These are phyloP conservation scores for Ogataea hybrid DNA, from an alignment of 1,139 yeast species.

Conservation along the genomic window DNA sequence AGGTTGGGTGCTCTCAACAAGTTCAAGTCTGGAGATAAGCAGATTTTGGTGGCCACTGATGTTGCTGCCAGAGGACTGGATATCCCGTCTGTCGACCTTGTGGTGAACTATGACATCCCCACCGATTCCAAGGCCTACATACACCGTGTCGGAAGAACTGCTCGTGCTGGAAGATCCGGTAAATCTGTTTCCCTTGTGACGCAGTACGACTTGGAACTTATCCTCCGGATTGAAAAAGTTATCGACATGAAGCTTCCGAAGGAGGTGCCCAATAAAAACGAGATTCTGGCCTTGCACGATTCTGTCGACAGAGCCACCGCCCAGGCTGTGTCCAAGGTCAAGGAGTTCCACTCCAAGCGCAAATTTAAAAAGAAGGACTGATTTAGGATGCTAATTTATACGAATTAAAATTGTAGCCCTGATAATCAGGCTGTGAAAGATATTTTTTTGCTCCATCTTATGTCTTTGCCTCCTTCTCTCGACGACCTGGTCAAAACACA, in stretches of 20 bases:
- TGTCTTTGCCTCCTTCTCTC: conserved; percentile 17
- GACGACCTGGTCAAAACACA: conserved; percentile 15
- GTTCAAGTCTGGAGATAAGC: conserved; percentile 81
- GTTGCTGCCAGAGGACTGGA: conserved; percentile 98
- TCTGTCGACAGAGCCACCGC: conserved; percentile 92
- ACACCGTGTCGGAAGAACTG: conserved; percentile 97
- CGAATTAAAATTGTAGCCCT: not conserved
- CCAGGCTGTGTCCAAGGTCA: conserved; percentile 83
- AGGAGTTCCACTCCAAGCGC: conserved; percentile 59
- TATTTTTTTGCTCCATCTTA: not conserved
- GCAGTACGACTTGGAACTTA: conserved; percentile 89
- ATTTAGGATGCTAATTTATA: not conserved
- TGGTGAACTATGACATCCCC: conserved; percentile 91
- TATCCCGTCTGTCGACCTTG: conserved; percentile 92
- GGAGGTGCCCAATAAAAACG: conserved; percentile 77
- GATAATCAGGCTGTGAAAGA: not conserved
- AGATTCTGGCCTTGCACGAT: conserved; percentile 74
- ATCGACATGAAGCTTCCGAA: conserved; percentile 78
- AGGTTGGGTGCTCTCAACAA: conserved; percentile 91
- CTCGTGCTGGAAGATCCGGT: conserved; percentile 96
- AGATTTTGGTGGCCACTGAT: conserved; percentile 90
- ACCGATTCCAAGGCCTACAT: conserved; percentile 96
- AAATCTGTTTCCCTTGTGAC: conserved; percentile 89
- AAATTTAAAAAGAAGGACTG: conserved; percentile 20
- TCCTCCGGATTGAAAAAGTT: conserved; percentile 84